A percentile compares a stretch with the other conserved stretches of the same genome.
phyloP scores from a whole-genome alignment of 805 yeast genomes.

The Candida anglica region DNA sequence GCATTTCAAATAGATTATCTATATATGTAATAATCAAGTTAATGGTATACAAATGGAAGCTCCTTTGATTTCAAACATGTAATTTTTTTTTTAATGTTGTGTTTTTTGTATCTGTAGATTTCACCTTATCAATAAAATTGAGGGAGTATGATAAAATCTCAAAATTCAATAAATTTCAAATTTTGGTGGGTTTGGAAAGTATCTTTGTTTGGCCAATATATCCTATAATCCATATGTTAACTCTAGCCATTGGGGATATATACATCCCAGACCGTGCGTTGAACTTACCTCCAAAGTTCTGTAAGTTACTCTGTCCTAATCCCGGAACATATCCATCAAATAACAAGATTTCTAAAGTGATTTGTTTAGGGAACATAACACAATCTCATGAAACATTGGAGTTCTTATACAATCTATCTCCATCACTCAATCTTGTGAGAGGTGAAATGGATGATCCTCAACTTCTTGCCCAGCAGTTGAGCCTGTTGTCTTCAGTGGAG shows the following conservation, averaged over 20 bases:
- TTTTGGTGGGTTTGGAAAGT: too few relatives aligned
- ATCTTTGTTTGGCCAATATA: too few relatives aligned
- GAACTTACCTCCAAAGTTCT: conserved; percentile 60
- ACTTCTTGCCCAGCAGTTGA: conserved; percentile 29
- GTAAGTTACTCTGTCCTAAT: conserved; percentile 71
- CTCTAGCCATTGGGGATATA: conserved; percentile 81
- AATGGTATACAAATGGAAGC: background rate
- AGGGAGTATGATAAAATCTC: too few relatives aligned
- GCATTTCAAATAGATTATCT: too few relatives aligned
- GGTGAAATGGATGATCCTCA: conserved; percentile 73
- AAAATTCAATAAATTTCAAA: too few relatives aligned
- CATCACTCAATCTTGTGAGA: conserved; percentile 69
- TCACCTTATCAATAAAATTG: background rate
- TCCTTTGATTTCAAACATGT: background rate
- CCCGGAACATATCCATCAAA: conserved; percentile 32
- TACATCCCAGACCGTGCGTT: conserved; percentile 85
- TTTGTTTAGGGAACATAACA: conserved; percentile 81
- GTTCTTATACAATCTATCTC: conserved; percentile 64
- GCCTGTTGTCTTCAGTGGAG: conserved; percentile 12
- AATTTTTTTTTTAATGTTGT: background rate
- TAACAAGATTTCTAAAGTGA: conserved; percentile 75
- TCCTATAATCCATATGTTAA: too few relatives aligned
- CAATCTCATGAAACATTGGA: conserved; percentile 59
- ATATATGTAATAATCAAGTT: too few relatives aligned
- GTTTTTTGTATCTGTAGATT: background rate